Percentiles rank a stretch among this genome's conserved stretches.
These are phyloP conservation scores for Apiotrichum mycotoxinovorans DNA, from an alignment of 1,284 basidiomycete genomes.

Conservation along the genomic window DNA sequence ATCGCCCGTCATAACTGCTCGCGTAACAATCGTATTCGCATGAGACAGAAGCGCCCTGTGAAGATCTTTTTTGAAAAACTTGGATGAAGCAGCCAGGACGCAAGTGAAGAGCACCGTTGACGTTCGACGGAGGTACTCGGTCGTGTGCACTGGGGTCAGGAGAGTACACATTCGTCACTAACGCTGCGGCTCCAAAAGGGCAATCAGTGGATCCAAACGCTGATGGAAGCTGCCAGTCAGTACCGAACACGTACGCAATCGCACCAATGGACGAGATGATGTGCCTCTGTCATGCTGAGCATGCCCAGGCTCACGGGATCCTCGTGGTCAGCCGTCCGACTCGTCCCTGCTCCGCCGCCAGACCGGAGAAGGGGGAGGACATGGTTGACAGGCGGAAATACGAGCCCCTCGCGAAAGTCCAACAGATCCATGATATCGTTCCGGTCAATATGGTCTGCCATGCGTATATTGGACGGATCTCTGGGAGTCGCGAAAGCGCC, in stretches of 20 bases:
- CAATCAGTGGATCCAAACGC: conserved; percentile 12
- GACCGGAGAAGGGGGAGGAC: not conserved
- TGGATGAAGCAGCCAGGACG: conserved; percentile 11
- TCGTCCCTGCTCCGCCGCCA: not conserved
- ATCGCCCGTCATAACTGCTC: conserved; percentile 1
- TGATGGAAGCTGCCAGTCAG: not conserved
- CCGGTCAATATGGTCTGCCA: conserved; percentile 1
- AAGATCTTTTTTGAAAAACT: conserved; percentile 10
- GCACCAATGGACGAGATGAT: not conserved
- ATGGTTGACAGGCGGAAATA: not conserved
- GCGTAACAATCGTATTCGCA: conserved; percentile 9
- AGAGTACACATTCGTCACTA: not conserved
- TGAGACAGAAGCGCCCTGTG: conserved; percentile 4
- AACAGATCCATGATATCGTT: not conserved
- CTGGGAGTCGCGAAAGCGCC: not conserved
- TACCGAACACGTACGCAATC: not conserved
- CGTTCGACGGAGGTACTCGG: conserved; percentile 4
- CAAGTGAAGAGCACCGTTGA: conserved; percentile 11
- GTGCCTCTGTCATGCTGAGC: not conserved
- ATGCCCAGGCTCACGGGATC: not conserved
- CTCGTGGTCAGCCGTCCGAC: not conserved
- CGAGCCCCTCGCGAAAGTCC: not conserved
- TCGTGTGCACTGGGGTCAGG: conserved; percentile 10
- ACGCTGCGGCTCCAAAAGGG: conserved; percentile 14
- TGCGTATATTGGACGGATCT: not conserved